These are phyloP conservation scores for Picocystis salinarum DNA, from an alignment of 139 green algal species.

Conservation along the genomic window DNA sequence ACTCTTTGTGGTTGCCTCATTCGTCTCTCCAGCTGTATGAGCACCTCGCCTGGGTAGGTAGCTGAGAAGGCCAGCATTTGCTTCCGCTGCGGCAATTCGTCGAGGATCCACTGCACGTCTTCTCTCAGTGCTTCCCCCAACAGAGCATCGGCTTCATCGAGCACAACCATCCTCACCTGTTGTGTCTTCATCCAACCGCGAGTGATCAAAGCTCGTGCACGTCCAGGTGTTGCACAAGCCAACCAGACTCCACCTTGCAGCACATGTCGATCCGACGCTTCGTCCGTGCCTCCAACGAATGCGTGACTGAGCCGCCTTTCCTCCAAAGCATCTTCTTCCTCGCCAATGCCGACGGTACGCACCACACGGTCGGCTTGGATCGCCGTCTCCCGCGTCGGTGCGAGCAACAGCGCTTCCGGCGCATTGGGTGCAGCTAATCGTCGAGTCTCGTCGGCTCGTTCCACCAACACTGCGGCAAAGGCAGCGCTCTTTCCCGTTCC, in stretches of 20 bases:
- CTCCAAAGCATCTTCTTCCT: slow-evolving; percentile 2
- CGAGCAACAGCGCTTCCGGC: slow-evolving; percentile 4
- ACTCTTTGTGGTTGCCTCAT: slow-evolving; percentile 37
- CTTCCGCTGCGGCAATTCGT: slow-evolving; percentile 27
- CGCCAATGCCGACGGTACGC: neutral
- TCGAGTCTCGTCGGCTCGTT: neutral
- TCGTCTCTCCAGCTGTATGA: slow-evolving; percentile 28
- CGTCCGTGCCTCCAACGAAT: slow-evolving; percentile 4
- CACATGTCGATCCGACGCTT: neutral
- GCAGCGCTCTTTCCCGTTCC: slow-evolving; percentile 10
- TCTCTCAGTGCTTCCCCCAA: slow-evolving; percentile 28
- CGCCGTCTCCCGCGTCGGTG: slow-evolving; percentile 9
- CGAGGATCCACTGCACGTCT: slow-evolving; percentile 21
- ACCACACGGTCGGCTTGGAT: neutral
- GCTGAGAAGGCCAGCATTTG: slow-evolving; percentile 52
- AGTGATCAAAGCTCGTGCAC: slow-evolving; percentile 1
- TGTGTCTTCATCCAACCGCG: slow-evolving; percentile 9
- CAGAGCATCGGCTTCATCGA: slow-evolving; percentile 66
- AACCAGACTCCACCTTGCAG: slow-evolving; percentile 20
- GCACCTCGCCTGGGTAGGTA: slow-evolving; percentile 34
- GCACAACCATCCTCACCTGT: slow-evolving; percentile 24
- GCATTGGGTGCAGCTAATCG: too few species aligned
- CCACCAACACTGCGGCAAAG: slow-evolving; percentile 3
- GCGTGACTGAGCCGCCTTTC: neutral
- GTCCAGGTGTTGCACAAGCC: slow-evolving; percentile 36